phyloP scores from a whole-genome alignment of 164 flowering plant genomes.

The Platanus orientalis region DNA sequence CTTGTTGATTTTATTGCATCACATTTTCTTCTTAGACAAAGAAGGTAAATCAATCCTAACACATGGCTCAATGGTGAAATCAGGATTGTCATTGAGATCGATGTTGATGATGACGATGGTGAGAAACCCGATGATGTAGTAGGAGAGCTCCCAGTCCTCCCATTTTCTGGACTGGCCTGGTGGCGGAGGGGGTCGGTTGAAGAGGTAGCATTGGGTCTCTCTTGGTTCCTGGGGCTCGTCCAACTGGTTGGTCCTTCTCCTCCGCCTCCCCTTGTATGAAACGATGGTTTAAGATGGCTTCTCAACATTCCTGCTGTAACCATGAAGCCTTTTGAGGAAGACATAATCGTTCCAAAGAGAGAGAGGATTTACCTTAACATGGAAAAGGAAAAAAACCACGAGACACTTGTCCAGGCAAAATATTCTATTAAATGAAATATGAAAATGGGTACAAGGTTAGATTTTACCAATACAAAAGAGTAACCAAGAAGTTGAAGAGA shows the following conservation, averaged over 20 bases:
- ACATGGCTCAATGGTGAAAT: constrained; percentile 93
- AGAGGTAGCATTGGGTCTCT: constrained; percentile 78
- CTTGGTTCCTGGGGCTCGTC: constrained; percentile 80
- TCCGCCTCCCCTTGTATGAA: constrained; percentile 53
- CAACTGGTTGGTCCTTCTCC: constrained; percentile 59
- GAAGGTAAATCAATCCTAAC: too few relatives aligned
- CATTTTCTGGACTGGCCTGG: constrained; percentile 82
- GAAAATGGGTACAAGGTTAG: too few relatives aligned
- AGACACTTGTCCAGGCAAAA: too few relatives aligned
- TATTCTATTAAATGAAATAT: too few relatives aligned
- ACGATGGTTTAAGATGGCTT: constrained; percentile 42
- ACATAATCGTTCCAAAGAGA: too few relatives aligned
- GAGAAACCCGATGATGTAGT: constrained; percentile 91
- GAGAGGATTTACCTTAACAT: too few relatives aligned
- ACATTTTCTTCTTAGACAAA: too few relatives aligned
- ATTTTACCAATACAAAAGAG: too few relatives aligned
- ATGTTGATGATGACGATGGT: constrained; percentile 93
- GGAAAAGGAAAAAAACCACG: too few relatives aligned
- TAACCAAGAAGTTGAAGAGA: too few relatives aligned
- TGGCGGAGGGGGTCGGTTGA: constrained; percentile 78
- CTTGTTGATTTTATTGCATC: too few relatives aligned
- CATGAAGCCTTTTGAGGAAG: constrained; percentile 33
- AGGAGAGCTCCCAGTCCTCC: constrained; percentile 99
- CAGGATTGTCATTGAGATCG: constrained; percentile 96
- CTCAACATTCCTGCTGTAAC: constrained; percentile 48